A percentile compares a stretch with the other conserved stretches of the same genome.
phyloP scores from a whole-genome alignment of 1,284 basidiomycete genomes.

The Cutaneotrichosporon mucoides region DNA sequence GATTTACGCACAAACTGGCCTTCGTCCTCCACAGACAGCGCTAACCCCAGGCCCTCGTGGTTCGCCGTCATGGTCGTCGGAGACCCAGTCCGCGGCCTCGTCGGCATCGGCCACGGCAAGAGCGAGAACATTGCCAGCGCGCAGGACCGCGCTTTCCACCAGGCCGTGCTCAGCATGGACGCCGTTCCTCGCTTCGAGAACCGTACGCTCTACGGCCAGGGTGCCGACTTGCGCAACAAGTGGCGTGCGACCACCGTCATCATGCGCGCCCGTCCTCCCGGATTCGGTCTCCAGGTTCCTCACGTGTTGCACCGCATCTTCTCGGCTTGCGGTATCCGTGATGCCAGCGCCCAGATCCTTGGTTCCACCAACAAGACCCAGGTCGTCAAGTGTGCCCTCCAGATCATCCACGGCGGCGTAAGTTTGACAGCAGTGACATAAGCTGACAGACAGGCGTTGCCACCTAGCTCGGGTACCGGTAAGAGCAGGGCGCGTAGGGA shows the following conservation, averaged over 20 bases:
- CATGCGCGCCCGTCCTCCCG: slow-evolving; percentile 78
- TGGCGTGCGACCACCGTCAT: slow-evolving; percentile 80
- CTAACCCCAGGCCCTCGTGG: slow-evolving; percentile 9
- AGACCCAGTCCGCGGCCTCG: slow-evolving; percentile 75
- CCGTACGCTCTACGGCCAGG: slow-evolving; percentile 72
- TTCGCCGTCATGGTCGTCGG: slow-evolving; percentile 68
- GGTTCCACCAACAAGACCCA: slow-evolving; percentile 79
- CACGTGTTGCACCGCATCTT: slow-evolving; percentile 80
- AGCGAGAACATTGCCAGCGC: slow-evolving; percentile 59
- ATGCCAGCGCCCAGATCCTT: slow-evolving; percentile 89
- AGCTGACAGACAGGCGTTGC: slow-evolving; percentile 15
- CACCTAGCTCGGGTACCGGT: slow-evolving; percentile 39
- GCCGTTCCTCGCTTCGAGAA: slow-evolving; percentile 82
- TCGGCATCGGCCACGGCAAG: slow-evolving; percentile 87
- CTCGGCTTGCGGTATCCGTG: slow-evolving; percentile 89
- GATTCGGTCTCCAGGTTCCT: slow-evolving; percentile 88
- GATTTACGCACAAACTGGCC: too few relatives aligned
- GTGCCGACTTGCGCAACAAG: slow-evolving; percentile 68
- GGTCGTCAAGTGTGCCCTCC: slow-evolving; percentile 52
- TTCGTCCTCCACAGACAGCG: background rate
- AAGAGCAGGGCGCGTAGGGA: slow-evolving; percentile 27
- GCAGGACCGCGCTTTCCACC: slow-evolving; percentile 61
- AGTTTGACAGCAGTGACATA: slow-evolving; percentile 13
- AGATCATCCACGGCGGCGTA: slow-evolving; percentile 48
- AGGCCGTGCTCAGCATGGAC: slow-evolving; percentile 66